phyloP scores from a whole-genome alignment of 176 grass and related monocot species.

The Rhynchospora breviuscula region DNA sequence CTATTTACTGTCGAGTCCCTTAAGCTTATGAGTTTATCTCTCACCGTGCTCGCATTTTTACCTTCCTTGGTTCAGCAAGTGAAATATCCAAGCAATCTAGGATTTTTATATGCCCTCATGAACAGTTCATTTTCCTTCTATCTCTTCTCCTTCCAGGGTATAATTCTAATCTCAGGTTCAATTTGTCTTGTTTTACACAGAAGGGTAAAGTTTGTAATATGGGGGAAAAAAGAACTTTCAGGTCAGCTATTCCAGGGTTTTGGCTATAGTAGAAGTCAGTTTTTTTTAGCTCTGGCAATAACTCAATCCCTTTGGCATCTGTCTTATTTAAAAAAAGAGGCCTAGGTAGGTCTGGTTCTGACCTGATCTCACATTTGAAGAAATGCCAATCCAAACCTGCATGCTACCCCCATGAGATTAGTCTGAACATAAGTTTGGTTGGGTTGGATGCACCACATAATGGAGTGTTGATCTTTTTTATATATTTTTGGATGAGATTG shows the following conservation, averaged over 20 bases:
- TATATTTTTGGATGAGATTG: not conserved
- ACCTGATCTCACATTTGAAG: not conserved
- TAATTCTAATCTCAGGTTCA: not conserved
- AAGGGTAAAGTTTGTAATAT: not conserved
- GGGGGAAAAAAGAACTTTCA: not conserved
- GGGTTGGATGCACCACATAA: not conserved
- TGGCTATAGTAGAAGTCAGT: not conserved
- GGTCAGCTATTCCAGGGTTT: not conserved
- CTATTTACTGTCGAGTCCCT: slow-evolving; percentile 52
- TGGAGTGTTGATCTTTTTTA: not conserved
- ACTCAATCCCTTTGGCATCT: too few species aligned
- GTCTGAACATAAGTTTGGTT: not conserved
- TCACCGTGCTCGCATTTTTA: slow-evolving; percentile 66
- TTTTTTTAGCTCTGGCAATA: not conserved
- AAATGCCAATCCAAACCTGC: not conserved
- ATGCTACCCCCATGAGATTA: not conserved
- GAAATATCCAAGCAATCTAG: slow-evolving; percentile 66
- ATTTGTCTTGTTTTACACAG: not conserved
- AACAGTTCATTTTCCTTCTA: slow-evolving; percentile 87
- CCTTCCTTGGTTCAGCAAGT: slow-evolving; percentile 91
- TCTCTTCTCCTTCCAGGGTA: slow-evolving; percentile 93
- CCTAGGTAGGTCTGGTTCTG: not conserved
- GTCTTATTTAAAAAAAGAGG: too few species aligned
- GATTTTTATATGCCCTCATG: slow-evolving; percentile 80
- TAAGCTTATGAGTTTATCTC: slow-evolving; percentile 69